A percentile compares a stretch with the other conserved stretches of the same genome.
Evolutionary conservation across 139 green algal species (phyloP).

Genomic region (Chlorella ohadii): DNA sequence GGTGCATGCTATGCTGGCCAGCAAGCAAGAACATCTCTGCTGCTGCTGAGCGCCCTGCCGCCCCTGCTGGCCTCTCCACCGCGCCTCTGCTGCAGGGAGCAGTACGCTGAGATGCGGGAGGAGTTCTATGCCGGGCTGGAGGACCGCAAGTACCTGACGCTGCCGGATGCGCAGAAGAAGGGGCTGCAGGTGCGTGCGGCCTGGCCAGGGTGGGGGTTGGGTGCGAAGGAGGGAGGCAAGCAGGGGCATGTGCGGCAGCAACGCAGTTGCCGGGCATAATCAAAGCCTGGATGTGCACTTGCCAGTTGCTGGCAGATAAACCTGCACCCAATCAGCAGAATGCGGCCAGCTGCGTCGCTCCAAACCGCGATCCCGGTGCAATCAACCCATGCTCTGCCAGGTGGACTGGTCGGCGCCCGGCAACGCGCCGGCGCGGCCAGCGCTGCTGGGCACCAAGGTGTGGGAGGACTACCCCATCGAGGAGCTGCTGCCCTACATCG

Average conservation of each 20-base stretch:
- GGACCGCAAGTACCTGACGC: constrained; percentile 89
- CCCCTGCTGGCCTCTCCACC: background rate
- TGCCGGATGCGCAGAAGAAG: constrained; percentile 58
- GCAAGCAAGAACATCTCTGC: too few species aligned
- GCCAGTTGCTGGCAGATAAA: too few species aligned
- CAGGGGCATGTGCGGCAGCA: too few species aligned
- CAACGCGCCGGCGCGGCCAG: constrained; percentile 82
- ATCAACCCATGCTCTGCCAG: constrained; percentile 12
- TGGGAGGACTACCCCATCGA: constrained; percentile 88
- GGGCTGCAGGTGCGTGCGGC: constrained; percentile 44
- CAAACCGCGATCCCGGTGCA: too few species aligned
- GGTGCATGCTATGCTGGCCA: too few species aligned
- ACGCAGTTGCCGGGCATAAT: too few species aligned
- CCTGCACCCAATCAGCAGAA: too few species aligned
- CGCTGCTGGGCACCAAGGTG: constrained; percentile 78
- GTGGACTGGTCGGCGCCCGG: constrained; percentile 88
- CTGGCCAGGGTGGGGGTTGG: too few species aligned
- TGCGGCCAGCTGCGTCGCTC: too few species aligned
- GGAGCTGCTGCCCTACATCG: constrained; percentile 95
- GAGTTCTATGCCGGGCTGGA: constrained; percentile 98
- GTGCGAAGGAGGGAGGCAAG: too few species aligned
- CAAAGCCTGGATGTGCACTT: too few species aligned
- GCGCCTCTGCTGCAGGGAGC: constrained; percentile 67
- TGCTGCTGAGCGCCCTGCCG: background rate
- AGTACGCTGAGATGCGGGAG: constrained; percentile 94